Evolutionary conservation across 306 rosid genomes (phyloP), one percentile per base, ranked within the genome.

Genomic region (Vigna mungo): DNA sequence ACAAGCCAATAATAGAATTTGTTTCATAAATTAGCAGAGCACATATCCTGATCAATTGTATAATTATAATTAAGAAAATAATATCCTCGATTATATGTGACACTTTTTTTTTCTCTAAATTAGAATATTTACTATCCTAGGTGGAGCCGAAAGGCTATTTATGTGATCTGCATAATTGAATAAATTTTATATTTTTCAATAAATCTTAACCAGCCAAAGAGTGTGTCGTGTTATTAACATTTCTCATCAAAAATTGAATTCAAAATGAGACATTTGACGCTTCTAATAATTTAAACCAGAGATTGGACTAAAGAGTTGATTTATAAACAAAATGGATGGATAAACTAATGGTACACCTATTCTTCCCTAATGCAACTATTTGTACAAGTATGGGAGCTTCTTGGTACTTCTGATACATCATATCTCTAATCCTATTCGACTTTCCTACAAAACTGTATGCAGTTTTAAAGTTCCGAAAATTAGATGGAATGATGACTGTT

Each of bases 401-500:
- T 44, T 12, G 37, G 58, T 34, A 46, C 62, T 61, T 74, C 62
- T 46, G 68, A 76, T 52, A 80, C 79, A 71, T 49, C 49, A 61
- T 44, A 82, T 64, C 81, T 78, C 80, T 59, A 69, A 67, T 44
- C 75, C 84, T 80, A 81, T 34, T 75, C 77, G 67, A 86, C 68
- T 82, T 74, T 71, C 84, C 89, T 81, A 71, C 87, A 84, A 86
- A 89, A 89, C 77, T 77, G 84, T 78, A 83, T 78, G 60, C 69
- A 65, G 48, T 77, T 78, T 65, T 43, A 36, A 82, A 62, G 62
- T 27, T 75, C 59, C n/a, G 78, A 72, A 73, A 69, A 72, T 61
- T 43, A 77, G 62, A 66, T n/a, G 62, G 53, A 68, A 71, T 49
- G 68, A 70, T 52, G 66, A 74, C 64, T n/a, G 79, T 77, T 32